Percentiles rank a stretch among this genome's conserved stretches.
phyloP scores from a whole-genome alignment of 75 land plant species.

The Pinus taeda region DNA sequence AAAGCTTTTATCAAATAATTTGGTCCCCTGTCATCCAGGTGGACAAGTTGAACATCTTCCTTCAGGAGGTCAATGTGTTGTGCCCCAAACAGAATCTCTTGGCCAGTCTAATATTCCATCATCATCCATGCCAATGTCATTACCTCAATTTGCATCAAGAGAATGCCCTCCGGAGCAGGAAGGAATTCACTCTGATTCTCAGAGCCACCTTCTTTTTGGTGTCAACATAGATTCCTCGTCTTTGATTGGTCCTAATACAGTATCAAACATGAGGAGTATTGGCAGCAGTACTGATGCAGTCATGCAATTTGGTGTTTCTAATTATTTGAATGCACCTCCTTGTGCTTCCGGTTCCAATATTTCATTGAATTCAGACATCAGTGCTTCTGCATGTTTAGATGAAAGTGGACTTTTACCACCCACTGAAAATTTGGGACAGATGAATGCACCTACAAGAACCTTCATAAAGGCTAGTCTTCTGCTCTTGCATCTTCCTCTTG shows the following conservation, averaged over 20 bases:
- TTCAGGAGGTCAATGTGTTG: slow-evolving; percentile 28
- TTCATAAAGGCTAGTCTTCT: slow-evolving; percentile 64
- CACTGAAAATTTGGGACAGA: slow-evolving; percentile 42
- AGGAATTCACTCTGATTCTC: slow-evolving; percentile 30
- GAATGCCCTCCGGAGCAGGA: slow-evolving; percentile 54
- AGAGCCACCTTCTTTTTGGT: slow-evolving; percentile 52
- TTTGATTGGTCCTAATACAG: slow-evolving; percentile 35
- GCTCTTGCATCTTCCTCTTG: neutral
- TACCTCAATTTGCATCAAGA: slow-evolving; percentile 53
- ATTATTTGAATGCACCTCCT: slow-evolving; percentile 24
- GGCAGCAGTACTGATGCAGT: slow-evolving; percentile 28
- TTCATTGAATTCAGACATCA: slow-evolving; percentile 36
- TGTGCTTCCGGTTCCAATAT: slow-evolving; percentile 37
- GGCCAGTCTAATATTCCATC: slow-evolving; percentile 21
- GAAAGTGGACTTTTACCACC: slow-evolving; percentile 53
- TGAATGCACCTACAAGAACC: slow-evolving; percentile 50
- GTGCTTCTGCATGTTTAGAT: slow-evolving; percentile 50
- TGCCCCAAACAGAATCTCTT: slow-evolving; percentile 27
- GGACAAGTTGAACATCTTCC: slow-evolving; percentile 33
- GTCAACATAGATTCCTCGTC: slow-evolving; percentile 50
- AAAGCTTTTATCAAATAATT: slow-evolving; percentile 29
- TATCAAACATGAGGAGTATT: slow-evolving; percentile 35
- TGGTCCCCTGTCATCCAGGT: slow-evolving; percentile 1
- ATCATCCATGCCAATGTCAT: slow-evolving; percentile 26
- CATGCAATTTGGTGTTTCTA: slow-evolving; percentile 34